Percentiles rank a stretch among this genome's conserved stretches.
Conservation (phyloP, 2,329 filamentous ascomycete species). For the Aspergillus novoparasiticus region DNA sequence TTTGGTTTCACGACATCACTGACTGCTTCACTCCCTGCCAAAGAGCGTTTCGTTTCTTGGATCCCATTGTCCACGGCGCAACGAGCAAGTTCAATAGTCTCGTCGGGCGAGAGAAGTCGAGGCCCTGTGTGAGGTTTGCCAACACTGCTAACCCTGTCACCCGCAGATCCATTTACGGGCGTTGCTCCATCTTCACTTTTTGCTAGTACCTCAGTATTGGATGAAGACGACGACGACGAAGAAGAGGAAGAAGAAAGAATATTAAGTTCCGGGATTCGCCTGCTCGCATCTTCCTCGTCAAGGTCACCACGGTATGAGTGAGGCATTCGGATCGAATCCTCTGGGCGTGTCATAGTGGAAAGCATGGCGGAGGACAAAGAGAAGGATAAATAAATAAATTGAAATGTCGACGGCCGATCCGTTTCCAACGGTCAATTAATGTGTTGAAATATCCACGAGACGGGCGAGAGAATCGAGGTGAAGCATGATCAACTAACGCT, state of each 20-base stretch:
- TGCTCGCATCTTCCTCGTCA: constrained; percentile 35
- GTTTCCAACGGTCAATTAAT: constrained; percentile 18
- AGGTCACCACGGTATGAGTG: constrained; percentile 34
- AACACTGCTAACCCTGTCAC: constrained; percentile 22
- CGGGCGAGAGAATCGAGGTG: constrained; percentile 15
- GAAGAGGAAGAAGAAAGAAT: constrained; percentile 23
- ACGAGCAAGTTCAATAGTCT: constrained; percentile 49
- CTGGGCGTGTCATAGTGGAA: constrained; percentile 40
- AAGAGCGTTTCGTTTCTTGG: constrained; percentile 50
- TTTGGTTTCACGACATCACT: constrained; percentile 51
- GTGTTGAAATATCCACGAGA: constrained; percentile 14
- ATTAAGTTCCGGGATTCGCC: constrained; percentile 31
- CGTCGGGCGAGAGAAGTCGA: constrained; percentile 43
- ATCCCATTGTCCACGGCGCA: constrained; percentile 50
- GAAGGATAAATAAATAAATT: not conserved
- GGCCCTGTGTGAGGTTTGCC: constrained; percentile 27
- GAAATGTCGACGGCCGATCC: not conserved
- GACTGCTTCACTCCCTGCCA: constrained; percentile 49
- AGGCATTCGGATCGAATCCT: constrained; percentile 39
- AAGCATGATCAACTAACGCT: constrained; percentile 24
- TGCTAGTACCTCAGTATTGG: constrained; percentile 29
- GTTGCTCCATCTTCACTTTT: constrained; percentile 33
- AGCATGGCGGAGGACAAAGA: constrained; percentile 25
- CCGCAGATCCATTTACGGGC: constrained; percentile 28
- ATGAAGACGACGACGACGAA: constrained; percentile 18